Evolutionary conservation across 306 rosid genomes (phyloP).

Genomic region (Sesbania bispinosa): DNA sequence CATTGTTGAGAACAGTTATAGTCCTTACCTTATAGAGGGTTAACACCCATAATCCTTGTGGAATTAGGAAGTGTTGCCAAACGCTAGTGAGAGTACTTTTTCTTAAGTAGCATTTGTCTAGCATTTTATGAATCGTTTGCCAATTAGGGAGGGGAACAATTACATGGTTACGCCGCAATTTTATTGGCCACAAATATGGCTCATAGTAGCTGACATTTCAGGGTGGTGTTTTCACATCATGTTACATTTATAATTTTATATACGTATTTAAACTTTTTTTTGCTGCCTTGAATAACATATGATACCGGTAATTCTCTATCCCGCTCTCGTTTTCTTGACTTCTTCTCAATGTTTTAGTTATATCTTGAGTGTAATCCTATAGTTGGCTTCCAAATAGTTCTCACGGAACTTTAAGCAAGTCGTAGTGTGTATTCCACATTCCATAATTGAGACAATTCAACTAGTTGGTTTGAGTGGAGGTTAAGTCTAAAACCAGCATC

Average conservation of each 20-base stretch:
- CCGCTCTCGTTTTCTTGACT: too few relatives aligned
- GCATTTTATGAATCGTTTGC: constrained; percentile 30
- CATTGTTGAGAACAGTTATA: constrained; percentile 15
- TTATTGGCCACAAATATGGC: constrained; percentile 29
- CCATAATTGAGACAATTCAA: too few relatives aligned
- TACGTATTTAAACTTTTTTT: constrained; percentile 14
- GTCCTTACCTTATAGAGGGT: constrained; percentile 37
- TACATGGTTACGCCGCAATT: constrained; percentile 27
- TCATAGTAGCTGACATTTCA: constrained; percentile 17
- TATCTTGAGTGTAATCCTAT: too few relatives aligned
- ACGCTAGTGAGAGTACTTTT: constrained; percentile 5
- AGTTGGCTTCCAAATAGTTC: too few relatives aligned
- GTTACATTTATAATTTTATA: constrained; percentile 30
- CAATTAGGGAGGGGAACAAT: constrained; percentile 36
- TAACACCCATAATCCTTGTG: constrained; percentile 25
- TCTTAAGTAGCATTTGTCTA: constrained; percentile 27
- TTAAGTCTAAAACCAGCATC: too few relatives aligned
- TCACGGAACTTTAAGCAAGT: too few relatives aligned
- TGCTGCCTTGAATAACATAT: constrained; percentile 16
- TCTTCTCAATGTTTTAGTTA: not conserved
- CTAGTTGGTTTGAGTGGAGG: too few relatives aligned
- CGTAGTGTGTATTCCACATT: too few relatives aligned
- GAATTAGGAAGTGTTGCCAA: constrained; percentile 38
- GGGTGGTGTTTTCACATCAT: constrained; percentile 25
- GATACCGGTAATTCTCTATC: not conserved